These are phyloP conservation scores for Coccomyxa subellipsoidea DNA, from an alignment of 163 green algal genomes.

Conservation along the genomic window DNA sequence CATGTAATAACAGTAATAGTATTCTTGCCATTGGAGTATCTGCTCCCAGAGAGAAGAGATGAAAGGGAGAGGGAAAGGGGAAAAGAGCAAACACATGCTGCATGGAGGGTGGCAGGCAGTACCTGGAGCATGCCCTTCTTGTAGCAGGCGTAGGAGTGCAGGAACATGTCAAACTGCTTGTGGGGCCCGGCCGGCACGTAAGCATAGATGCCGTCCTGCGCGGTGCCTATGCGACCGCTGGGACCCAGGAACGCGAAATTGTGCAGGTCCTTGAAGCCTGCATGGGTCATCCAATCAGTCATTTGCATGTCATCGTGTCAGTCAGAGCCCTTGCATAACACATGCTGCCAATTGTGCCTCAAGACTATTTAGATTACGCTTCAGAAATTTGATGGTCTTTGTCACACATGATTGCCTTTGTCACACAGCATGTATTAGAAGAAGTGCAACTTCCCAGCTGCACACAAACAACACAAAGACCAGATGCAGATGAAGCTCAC, in stretches of 20 bases:
- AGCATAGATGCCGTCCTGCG: slow-evolving; percentile 34
- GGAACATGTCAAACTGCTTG: slow-evolving; percentile 39
- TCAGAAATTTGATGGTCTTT: too few relatives aligned
- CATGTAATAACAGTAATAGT: neutral
- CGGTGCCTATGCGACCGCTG: slow-evolving; percentile 28
- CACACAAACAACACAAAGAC: too few relatives aligned
- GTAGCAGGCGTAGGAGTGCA: slow-evolving; percentile 25
- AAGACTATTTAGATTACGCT: too few relatives aligned
- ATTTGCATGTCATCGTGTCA: neutral
- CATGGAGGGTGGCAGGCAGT: neutral
- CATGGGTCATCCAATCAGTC: neutral
- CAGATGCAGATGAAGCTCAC: neutral
- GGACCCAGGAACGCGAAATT: slow-evolving; percentile 12
- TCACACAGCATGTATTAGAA: too few relatives aligned
- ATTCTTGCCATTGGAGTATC: neutral
- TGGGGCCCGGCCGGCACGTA: slow-evolving; percentile 35
- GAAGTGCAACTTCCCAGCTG: too few relatives aligned
- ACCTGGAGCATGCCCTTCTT: slow-evolving; percentile 17
- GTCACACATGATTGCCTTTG: too few relatives aligned
- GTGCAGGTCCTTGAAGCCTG: slow-evolving; percentile 31
- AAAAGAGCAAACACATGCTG: too few relatives aligned
- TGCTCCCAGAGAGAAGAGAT: too few relatives aligned
- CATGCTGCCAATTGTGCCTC: too few relatives aligned
- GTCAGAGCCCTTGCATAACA: too few relatives aligned
- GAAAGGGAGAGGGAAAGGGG: neutral